phyloP scores from a whole-genome alignment of 2,329 filamentous ascomycete genomes.

The Fusarium sp. region DNA sequence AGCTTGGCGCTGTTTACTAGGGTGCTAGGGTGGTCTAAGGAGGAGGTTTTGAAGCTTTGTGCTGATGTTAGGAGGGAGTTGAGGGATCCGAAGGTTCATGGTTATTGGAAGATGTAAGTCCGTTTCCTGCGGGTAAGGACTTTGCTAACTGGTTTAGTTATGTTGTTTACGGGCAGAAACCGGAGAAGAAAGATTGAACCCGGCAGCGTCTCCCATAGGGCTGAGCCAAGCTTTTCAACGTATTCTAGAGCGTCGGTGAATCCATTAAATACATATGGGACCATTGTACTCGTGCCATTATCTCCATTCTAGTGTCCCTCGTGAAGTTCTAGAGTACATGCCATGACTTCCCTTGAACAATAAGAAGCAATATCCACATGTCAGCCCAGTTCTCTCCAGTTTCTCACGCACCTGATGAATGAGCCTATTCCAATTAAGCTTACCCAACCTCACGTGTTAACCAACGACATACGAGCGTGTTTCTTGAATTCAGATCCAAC shows the following conservation, averaged over 20 bases:
- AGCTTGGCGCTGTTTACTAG: conserved; percentile 32
- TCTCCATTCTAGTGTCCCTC: neutral
- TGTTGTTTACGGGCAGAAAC: conserved; percentile 12
- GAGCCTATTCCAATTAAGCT: neutral
- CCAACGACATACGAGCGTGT: neutral
- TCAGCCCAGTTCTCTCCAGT: neutral
- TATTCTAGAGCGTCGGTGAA: too few species aligned
- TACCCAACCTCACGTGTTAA: neutral
- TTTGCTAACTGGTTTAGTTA: neutral
- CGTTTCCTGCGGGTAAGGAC: accelerated
- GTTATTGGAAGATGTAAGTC: conserved; percentile 21
- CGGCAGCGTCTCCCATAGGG: neutral
- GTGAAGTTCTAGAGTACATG: too few species aligned
- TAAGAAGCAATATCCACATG: neutral
- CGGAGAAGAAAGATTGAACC: neutral
- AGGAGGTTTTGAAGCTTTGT: conserved; percentile 16
- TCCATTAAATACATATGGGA: too few species aligned
- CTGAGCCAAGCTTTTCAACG: neutral
- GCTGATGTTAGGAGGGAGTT: conserved; percentile 20
- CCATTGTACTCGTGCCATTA: too few species aligned
- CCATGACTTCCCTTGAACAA: too few species aligned
- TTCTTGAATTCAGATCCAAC: neutral
- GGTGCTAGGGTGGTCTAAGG: conserved; percentile 26
- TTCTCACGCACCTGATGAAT: neutral
- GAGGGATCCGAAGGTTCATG: conserved; percentile 19